phyloP scores from a whole-genome alignment of 495 filamentous ascomycete genomes.

The Patellaria atrata region DNA sequence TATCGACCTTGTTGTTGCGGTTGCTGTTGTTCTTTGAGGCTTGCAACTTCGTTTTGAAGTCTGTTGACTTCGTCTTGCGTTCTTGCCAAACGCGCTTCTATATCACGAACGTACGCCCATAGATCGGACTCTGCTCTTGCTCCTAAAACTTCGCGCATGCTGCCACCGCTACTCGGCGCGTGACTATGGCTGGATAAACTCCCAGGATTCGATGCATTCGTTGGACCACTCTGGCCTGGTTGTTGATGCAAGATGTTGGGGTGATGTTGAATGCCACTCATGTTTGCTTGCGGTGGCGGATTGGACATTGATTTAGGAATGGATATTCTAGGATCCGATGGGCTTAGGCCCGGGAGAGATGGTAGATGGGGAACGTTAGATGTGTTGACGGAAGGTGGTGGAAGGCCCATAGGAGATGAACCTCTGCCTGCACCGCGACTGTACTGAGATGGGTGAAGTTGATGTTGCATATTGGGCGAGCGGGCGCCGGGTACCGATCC shows the following conservation, averaged over 20 bases:
- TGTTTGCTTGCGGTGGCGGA: slow-evolving; percentile 7
- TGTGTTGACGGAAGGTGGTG: slow-evolving; percentile 22
- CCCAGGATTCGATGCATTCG: slow-evolving; percentile 21
- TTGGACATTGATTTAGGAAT: slow-evolving; percentile 14
- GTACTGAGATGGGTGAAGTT: slow-evolving; percentile 53
- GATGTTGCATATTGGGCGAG: slow-evolving; percentile 54
- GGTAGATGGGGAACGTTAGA: slow-evolving; percentile 36
- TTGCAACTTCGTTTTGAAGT: slow-evolving; percentile 23
- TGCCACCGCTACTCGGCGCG: slow-evolving; percentile 24
- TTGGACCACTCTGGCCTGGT: slow-evolving; percentile 10
- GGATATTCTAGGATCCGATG: neutral
- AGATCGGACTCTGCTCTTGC: slow-evolving; percentile 13
- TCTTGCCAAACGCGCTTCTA: slow-evolving; percentile 20
- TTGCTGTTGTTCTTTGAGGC: slow-evolving; percentile 19
- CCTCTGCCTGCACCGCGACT: slow-evolving; percentile 34
- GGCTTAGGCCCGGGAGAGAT: slow-evolving; percentile 30
- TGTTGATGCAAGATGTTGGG: slow-evolving; percentile 25
- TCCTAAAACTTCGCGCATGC: slow-evolving; percentile 25
- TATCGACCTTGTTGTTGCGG: slow-evolving; percentile 1
- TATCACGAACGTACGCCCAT: slow-evolving; percentile 21
- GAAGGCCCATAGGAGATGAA: slow-evolving; percentile 28
- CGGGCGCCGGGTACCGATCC: slow-evolving; percentile 42
- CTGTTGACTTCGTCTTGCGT: slow-evolving; percentile 23
- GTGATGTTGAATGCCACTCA: slow-evolving; percentile 12
- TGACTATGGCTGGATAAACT: slow-evolving; percentile 29